These are phyloP conservation scores for Carallia brachiata DNA, from an alignment of 345 rosid species.

Conservation along the genomic window DNA sequence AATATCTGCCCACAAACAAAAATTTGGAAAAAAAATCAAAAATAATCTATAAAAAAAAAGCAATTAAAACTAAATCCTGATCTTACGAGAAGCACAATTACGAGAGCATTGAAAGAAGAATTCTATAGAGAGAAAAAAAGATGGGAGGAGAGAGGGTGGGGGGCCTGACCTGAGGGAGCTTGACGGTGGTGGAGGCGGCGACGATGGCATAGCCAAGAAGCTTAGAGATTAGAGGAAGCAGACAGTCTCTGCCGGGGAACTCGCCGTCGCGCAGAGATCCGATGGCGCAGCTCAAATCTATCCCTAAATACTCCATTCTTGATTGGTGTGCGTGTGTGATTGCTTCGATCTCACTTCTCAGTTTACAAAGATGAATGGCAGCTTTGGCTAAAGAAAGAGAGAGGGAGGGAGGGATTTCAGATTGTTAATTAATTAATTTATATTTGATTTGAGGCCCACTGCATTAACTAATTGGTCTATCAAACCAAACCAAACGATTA, in stretches of 20 bases:
- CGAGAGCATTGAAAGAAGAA: neutral
- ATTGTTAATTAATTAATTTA: no score
- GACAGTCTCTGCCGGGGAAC: constrained; percentile 71
- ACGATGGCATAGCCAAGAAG: constrained; percentile 90
- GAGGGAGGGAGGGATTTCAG: no score
- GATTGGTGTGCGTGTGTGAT: neutral
- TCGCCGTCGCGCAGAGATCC: constrained; percentile 58
- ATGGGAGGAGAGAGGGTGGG: neutral
- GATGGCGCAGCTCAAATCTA: constrained; percentile 67
- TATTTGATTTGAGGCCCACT: no score
- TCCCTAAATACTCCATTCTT: constrained; percentile 64
- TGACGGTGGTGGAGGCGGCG: constrained; percentile 92
- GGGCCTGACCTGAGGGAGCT: constrained; percentile 70
- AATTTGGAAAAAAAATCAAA: neutral
- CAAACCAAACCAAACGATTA: no score
- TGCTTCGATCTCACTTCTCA: no score
- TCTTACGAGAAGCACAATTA: neutral
- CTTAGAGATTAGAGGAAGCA: constrained; percentile 91
- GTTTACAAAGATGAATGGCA: no score
- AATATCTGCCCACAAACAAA: constrained; percentile 49
- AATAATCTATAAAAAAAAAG: neutral
- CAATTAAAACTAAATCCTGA: neutral
- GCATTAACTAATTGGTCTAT: no score
- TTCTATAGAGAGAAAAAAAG: neutral
- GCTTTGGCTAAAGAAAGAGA: no score